phyloP scores from a whole-genome alignment of 805 yeast genomes.

The Metschnikowia drakensbergensis region DNA sequence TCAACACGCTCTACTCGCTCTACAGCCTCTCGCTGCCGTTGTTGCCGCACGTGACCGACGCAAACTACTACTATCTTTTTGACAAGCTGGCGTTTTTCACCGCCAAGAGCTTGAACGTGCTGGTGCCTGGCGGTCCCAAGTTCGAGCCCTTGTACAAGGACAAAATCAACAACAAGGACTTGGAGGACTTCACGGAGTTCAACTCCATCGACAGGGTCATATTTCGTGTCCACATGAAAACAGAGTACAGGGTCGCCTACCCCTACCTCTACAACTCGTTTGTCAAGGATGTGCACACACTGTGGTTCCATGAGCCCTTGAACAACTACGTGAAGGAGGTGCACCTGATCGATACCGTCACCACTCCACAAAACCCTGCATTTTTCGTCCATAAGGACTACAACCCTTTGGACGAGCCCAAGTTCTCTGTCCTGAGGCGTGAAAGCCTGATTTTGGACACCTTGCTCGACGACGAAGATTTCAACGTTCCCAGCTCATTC shows the following conservation, averaged over 20 bases:
- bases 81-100: constrained; percentile 79
- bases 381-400: constrained; percentile 52
- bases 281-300: constrained; percentile 58
- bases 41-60: constrained; percentile 52
- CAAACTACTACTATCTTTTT: constrained; percentile 66
- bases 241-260: constrained; percentile 83
- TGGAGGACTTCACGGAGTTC: constrained; percentile 83
- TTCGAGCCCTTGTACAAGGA: constrained; percentile 82
- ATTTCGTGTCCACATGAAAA: constrained; percentile 68
- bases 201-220: constrained; percentile 85
- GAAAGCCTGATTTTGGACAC: constrained; percentile 26
- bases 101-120: constrained; percentile 82
- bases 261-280: constrained; percentile 81
- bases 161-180: constrained; percentile 49
- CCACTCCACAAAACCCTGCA: constrained; percentile 32
- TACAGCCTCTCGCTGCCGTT: constrained; percentile 70
- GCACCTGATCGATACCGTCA: constrained; percentile 23
- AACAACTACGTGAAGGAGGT: constrained; percentile 45
- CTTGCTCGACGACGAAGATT: constrained; percentile 20
- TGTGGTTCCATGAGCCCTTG: constrained; percentile 64
- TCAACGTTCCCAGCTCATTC: constrained; percentile 43
- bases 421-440: constrained; percentile 16
- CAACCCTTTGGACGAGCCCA: constrained; percentile 48
- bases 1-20: constrained; percentile 60
- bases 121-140: constrained; percentile 94